A percentile compares a stretch with the other conserved stretches of the same genome.
These are phyloP conservation scores for Aquilaria malaccensis DNA, from an alignment of 345 rosid genomes.

Conservation along the genomic window DNA sequence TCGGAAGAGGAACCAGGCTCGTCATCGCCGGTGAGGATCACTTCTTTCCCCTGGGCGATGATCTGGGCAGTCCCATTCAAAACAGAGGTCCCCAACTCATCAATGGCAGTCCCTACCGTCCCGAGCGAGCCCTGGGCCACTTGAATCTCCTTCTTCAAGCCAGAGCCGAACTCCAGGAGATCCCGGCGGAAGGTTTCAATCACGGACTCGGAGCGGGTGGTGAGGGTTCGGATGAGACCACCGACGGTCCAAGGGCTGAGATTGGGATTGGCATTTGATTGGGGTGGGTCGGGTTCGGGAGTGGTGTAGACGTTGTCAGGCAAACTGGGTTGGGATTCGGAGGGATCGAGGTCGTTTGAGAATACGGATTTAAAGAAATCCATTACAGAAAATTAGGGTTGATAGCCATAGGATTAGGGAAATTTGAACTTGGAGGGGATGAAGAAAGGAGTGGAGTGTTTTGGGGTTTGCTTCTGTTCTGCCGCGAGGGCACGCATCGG, in stretches of 20 bases:
- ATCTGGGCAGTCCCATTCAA: slow-evolving; percentile 70
- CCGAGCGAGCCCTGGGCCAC: slow-evolving; percentile 84
- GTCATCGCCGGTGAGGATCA: slow-evolving; percentile 49
- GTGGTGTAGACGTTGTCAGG: not conserved
- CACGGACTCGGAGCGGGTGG: slow-evolving; percentile 69
- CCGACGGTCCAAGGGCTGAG: slow-evolving; percentile 47
- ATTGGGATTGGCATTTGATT: slow-evolving; percentile 7
- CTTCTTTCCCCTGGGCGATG: slow-evolving; percentile 79
- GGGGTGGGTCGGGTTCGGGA: not conserved
- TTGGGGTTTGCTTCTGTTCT: too few relatives aligned
- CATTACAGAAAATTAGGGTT: slow-evolving; percentile 26
- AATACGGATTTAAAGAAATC: slow-evolving; percentile 84
- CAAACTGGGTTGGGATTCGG: slow-evolving; percentile 15
- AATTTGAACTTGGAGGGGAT: too few relatives aligned
- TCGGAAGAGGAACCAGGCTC: slow-evolving; percentile 48
- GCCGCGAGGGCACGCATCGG: too few relatives aligned
- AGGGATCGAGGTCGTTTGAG: slow-evolving; percentile 51
- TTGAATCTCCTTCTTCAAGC: slow-evolving; percentile 79
- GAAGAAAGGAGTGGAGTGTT: too few relatives aligned
- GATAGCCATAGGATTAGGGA: too few relatives aligned
- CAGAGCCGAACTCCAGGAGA: slow-evolving; percentile 76
- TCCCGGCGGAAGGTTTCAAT: slow-evolving; percentile 83
- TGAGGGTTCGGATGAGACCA: slow-evolving; percentile 46
- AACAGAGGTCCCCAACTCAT: slow-evolving; percentile 68
- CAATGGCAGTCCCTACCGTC: slow-evolving; percentile 54